phyloP scores from a whole-genome alignment of 2,329 filamentous ascomycete species.

The Colletotrichum aenigma region DNA sequence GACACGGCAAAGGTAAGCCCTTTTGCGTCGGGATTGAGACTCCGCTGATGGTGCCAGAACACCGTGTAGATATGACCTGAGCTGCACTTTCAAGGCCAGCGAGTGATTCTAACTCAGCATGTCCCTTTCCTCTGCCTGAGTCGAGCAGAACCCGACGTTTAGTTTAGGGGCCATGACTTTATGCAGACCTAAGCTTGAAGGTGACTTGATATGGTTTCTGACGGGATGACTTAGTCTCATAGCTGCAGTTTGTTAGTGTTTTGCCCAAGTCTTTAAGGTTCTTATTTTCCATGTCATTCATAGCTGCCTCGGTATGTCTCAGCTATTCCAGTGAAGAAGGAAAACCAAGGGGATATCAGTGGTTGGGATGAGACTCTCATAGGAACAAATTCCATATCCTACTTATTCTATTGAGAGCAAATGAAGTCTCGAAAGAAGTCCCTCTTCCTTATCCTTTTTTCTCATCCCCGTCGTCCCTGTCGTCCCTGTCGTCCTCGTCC shows the following conservation, averaged over 20 bases:
- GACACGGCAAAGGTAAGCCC: neutral
- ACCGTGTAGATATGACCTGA: neutral
- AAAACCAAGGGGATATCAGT: neutral
- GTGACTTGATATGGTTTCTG: neutral
- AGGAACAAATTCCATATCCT: neutral
- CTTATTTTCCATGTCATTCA: accelerated
- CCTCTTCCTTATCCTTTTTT: neutral
- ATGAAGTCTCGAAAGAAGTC: neutral
- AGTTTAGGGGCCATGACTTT: neutral
- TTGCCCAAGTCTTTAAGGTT: accelerated
- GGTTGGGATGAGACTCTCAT: neutral
- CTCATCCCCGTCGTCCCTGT: accelerated
- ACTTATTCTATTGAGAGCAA: neutral
- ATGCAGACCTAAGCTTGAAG: neutral
- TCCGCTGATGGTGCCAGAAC: neutral
- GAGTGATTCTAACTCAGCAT: neutral
- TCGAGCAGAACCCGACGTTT: neutral
- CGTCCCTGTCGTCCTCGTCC: neutral
- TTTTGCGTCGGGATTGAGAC: neutral
- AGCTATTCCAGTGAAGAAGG: neutral
- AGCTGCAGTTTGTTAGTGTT: neutral
- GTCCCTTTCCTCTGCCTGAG: neutral
- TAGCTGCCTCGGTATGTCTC: neutral
- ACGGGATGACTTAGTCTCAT: neutral
- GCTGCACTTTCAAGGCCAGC: neutral